These are phyloP conservation scores for Fraxinus cuspidata DNA, from an alignment of 257 asterid genomes.

Conservation along the genomic window DNA sequence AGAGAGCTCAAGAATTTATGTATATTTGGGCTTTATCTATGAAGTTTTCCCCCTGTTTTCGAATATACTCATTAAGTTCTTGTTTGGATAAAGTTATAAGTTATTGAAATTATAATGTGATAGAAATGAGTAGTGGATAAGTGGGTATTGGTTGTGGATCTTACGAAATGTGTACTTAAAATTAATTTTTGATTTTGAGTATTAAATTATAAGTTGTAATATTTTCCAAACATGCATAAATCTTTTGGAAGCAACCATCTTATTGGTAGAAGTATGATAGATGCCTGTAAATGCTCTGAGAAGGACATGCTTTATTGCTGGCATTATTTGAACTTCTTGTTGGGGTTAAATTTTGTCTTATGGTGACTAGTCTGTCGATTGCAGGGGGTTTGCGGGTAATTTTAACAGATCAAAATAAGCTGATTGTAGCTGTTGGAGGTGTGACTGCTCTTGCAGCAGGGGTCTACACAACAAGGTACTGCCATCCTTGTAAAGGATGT, in stretches of 20 bases:
- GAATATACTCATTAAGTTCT: too few species aligned
- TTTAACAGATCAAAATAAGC: constrained; percentile 85
- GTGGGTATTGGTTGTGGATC: too few species aligned
- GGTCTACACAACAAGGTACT: constrained; percentile 86
- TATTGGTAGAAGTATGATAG: background rate
- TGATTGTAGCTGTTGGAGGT: constrained; percentile 94
- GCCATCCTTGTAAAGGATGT: background rate
- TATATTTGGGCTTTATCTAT: background rate
- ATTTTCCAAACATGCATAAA: background rate
- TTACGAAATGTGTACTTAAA: too few species aligned
- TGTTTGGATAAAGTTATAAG: too few species aligned
- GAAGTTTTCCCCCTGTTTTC: background rate
- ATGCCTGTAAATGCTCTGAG: background rate
- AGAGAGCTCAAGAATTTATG: background rate
- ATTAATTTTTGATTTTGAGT: too few species aligned
- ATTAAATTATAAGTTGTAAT: too few species aligned
- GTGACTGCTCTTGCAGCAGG: constrained; percentile 98
- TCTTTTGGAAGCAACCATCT: background rate
- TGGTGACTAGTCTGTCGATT: background rate
- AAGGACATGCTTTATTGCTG: background rate
- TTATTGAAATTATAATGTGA: too few species aligned
- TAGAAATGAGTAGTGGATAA: too few species aligned
- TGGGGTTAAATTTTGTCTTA: background rate
- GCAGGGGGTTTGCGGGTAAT: constrained; percentile 87
- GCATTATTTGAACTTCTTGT: background rate